Base-by-base conservation (phyloP, 2,329 filamentous ascomycete species). In the Macrophomina pseudophaseolina region DNA sequence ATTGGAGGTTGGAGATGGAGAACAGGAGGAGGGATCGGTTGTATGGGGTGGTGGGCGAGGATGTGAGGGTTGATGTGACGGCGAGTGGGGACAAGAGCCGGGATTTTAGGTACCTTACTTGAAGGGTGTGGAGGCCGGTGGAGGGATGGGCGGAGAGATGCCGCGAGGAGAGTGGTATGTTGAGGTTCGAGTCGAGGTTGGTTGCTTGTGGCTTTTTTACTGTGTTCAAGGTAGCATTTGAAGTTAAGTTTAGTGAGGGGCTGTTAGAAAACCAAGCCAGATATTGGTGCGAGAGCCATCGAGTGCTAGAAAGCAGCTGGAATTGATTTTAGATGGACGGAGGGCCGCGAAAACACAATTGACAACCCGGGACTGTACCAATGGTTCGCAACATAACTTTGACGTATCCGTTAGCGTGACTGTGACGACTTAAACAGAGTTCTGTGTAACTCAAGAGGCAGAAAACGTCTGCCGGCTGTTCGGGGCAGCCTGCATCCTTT, bases 31-130 rank as follows among this genome's bases (percentile, higher is more conserved):
- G 42, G 44, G 59, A 63, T 40, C 9, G 59, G 32, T 3, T 51
- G 59, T 63, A 28, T 18, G 59, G 59, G 44, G 16, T 9, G 59
- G 59, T 63, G 11, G 59, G 7, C 12, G 46, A 38, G 12, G 59
- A 63, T 40, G 44, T 51, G 5, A 8, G 44, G n/a, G 59, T 63
- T 7, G 59, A 63, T 40, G 59, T 63, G 33, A 63, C 59, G 59
- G 5, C 9, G 30, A 44, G 44, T 7, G 59, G 59, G 30, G 59
- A 63, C 30, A 40, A 48, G 42, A 60, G 44, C 30, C 59, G 46
- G n/a, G 32, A 51, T 38, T 63, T 63, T 30, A 49, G 59, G 28
- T 63, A 51, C 28, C 32, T 63, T 28, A 63, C 59, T 7, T 63
- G 28, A 42, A n/a, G 11, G 23, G 23, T 23, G 51, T 23, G 23